Evolutionary conservation across 192 early-diverging fungal species (phyloP), one percentile per base, ranked within the genome.

Genomic region (Coemansia erecta): DNA sequence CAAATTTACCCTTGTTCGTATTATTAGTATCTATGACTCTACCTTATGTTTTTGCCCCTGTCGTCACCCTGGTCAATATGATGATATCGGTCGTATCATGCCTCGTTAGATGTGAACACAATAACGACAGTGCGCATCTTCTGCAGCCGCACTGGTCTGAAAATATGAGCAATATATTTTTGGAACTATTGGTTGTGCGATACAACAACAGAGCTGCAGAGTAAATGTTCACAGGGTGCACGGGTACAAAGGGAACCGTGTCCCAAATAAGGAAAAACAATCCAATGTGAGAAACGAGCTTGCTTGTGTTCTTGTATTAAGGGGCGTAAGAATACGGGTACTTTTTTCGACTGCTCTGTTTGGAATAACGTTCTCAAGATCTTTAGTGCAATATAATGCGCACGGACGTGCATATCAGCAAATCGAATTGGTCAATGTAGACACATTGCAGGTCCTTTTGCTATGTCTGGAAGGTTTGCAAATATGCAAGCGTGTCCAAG

Each of bases 21-120:
- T 54, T 40, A 37, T 3, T 17, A 19, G 43, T 51, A 61, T 33
- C 39, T 56, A 17, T 43, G 56, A 53, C 2, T 57, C 44, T 57
- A 3, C n/a, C n/a, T n/a, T 50, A 9, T 24, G 4, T 19, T 50
- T 50, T 50, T 19, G 4, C 18, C 19, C 4, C 37, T 51, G 8
- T 51, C 26, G 12, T 4, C n/a, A 15, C 17, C 26, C 4, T 26
- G 1, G 26, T 37, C 10, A 37, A 37, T 9, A 37, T 9, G 35
- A 37, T 9, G 8, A 7, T 37, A 37, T 37, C 35, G 8, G 35
- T 3, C 8, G 8, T 11, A 37, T 11, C 35, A 3, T 8, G 2
- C 10, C 6, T 37, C 35, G 2, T 37, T 3, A 11, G 10, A 37
- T 10, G 10, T 7, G 10, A 37, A 11, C 8, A 37, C 35, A 37